Conservation (phyloP, 2,329 filamentous ascomycete genomes). For the Magnaporthales sp. region DNA sequence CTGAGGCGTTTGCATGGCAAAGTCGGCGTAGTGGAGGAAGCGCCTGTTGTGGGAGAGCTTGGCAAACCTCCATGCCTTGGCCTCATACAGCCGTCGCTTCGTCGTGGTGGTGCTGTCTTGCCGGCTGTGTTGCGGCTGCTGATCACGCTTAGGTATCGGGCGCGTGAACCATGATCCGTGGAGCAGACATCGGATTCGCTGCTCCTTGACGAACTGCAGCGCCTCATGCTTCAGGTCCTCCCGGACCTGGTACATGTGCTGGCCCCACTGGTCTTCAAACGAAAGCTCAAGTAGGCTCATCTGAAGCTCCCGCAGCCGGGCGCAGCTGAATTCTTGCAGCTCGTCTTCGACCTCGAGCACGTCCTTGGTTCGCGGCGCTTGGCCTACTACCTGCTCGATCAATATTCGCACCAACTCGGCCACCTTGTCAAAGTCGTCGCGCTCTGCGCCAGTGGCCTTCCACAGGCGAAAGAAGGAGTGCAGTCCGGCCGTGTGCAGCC, state of each 20-base stretch:
- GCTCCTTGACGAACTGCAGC: constrained; percentile 93
- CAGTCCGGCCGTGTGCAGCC: constrained; percentile 75
- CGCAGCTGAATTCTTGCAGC: constrained; percentile 72
- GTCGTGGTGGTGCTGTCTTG: constrained; percentile 31
- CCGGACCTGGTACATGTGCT: constrained; percentile 80
- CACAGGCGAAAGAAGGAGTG: constrained; percentile 86
- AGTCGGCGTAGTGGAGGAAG: constrained; percentile 85
- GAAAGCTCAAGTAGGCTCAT: constrained; percentile 88
- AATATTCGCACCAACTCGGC: constrained; percentile 85
- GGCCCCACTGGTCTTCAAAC: constrained; percentile 92
- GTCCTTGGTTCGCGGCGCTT: constrained; percentile 72
- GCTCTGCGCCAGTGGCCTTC: constrained; percentile 79
- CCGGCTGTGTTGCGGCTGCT: constrained; percentile 24
- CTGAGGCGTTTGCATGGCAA: constrained; percentile 52
- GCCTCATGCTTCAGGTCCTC: constrained; percentile 88
- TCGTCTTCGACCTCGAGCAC: constrained; percentile 85
- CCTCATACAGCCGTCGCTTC: constrained; percentile 32
- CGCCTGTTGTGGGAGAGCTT: constrained; percentile 85
- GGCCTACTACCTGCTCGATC: constrained; percentile 80
- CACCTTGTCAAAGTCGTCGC: constrained; percentile 89
- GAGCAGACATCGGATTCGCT: constrained; percentile 82
- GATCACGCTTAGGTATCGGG: constrained; percentile 30
- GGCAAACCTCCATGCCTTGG: constrained; percentile 69
- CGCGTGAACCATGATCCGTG: constrained; percentile 80
- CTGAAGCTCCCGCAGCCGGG: constrained; percentile 71